Conservation (phyloP, 805 yeast genomes). For the Cyberlindnera veronae region DNA sequence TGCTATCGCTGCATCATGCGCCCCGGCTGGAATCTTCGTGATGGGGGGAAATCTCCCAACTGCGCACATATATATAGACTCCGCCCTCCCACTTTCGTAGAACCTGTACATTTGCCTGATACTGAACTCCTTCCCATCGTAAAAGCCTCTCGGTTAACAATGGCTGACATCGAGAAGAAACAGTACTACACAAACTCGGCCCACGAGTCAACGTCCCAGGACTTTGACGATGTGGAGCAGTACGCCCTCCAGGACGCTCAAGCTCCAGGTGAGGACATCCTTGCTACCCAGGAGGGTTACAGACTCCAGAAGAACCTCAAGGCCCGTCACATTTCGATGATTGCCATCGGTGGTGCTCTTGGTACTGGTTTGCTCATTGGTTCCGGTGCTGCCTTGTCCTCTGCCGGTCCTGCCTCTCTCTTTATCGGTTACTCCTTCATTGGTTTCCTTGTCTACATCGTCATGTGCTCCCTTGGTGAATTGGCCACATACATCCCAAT, state of each 20-base stretch:
- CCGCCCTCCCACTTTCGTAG: no score
- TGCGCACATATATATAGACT: no score
- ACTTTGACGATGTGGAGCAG: conserved; percentile 14
- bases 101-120: background rate
- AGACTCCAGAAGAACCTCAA: conserved; percentile 35
- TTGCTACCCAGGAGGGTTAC: conserved; percentile 25
- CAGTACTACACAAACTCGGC: conserved; percentile 2
- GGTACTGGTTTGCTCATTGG: conserved; percentile 73
- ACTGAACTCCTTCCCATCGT: background rate
- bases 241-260: conserved; percentile 12
- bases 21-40: no score
- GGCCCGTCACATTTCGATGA: conserved; percentile 55
- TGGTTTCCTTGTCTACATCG: conserved; percentile 68
- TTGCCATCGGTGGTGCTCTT: conserved; percentile 68
- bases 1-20: no score
- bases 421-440: conserved; percentile 63
- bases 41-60: no score
- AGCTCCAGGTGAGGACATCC: conserved; percentile 16
- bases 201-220: conserved; percentile 4
- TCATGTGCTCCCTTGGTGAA: conserved; percentile 68
- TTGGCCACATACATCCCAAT: conserved; percentile 65
- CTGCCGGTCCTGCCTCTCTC: conserved; percentile 56
- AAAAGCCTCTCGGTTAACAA: no score
- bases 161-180: conserved; percentile 4
- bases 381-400: conserved; percentile 52